Base-by-base conservation (phyloP, 768 basidiomycete species). In the Tulasnella sp. region DNA sequence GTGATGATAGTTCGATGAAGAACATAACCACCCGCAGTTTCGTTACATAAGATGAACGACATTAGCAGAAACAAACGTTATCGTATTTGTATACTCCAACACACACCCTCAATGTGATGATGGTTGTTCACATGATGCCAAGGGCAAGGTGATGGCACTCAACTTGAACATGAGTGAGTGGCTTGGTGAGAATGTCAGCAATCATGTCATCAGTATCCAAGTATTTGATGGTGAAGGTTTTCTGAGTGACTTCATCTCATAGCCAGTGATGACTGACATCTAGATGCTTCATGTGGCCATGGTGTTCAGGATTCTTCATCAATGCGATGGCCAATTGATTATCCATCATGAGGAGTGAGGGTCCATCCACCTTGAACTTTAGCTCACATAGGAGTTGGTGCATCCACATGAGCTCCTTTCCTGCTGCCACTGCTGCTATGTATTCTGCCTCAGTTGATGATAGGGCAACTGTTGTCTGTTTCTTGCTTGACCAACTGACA, bases 251-350 rank as follows among this genome's bases (percentile, higher is more conserved):
- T n/a, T 56, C 49, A 30, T 69, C 64, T 7, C 66, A 60, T 27
- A 69, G 49, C 27, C 56, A 65, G 60, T 72, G 70, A 61, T 71
- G 61, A 5, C 62, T 45, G 34, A 68, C 61, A 32, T 68, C 64
- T 45, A 73, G 66, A 56, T 72, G 73, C 43, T 69, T 69, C 4
- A 67, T 68, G 10, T 63, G 56, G 29, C 63, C 19, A 38, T 68
- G 65, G 61, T 63, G 62, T 23, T 61, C 52, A 1, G 68, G 66
- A 55, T 69, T 66, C 17, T 61, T 60, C 7, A 45, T 32, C n/a
- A 61, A 15, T 43, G 24, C 17, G 27, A 64, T 60, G 10, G 70
- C 65, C 11, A 63, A 64, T 27, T 70, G 65, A 56, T 72, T 72
- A 52, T 64, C 48, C 50, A 55, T 55, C 15, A 55, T 19, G 4